phyloP scores from a whole-genome alignment of 1,139 yeast species.

The Saccharomyces hybrid region DNA sequence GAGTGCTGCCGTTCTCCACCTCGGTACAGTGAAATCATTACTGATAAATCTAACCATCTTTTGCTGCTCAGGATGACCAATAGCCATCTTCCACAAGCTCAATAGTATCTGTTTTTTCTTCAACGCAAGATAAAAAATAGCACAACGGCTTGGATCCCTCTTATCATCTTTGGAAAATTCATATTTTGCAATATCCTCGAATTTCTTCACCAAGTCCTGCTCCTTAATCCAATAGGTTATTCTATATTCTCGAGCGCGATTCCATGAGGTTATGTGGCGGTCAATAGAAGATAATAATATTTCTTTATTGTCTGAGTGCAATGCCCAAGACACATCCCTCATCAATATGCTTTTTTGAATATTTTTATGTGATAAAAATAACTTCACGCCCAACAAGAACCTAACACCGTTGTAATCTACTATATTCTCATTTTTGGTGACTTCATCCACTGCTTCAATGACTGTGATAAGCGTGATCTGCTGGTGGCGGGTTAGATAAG shows the following conservation, averaged over 20 bases:
- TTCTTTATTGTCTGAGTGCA: slow-evolving; percentile 74
- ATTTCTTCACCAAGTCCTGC: slow-evolving; percentile 41
- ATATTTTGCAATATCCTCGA: slow-evolving; percentile 65
- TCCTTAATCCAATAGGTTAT: slow-evolving; percentile 65
- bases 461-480: slow-evolving; percentile 74
- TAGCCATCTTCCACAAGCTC: slow-evolving; percentile 76
- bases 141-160: slow-evolving; percentile 67
- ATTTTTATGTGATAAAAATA: slow-evolving; percentile 50
- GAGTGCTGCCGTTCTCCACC: slow-evolving; percentile 84
- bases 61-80: slow-evolving; percentile 70
- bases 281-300: slow-evolving; percentile 49
- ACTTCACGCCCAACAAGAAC: slow-evolving; percentile 63
- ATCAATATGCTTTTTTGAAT: slow-evolving; percentile 48
- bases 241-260: slow-evolving; percentile 51
- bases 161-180: slow-evolving; percentile 41
- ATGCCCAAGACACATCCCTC: slow-evolving; percentile 84
- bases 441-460: slow-evolving; percentile 51
- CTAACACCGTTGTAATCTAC: slow-evolving; percentile 69
- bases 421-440: slow-evolving; percentile 41
- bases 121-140: slow-evolving; percentile 71
- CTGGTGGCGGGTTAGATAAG: slow-evolving; percentile 82
- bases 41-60: slow-evolving; percentile 70
- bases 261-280: slow-evolving; percentile 52
- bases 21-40: slow-evolving; percentile 61
- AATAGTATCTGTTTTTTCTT: slow-evolving; percentile 66